Conservation (phyloP, 495 filamentous ascomycete species). For the Tetracladium marchalianum region DNA sequence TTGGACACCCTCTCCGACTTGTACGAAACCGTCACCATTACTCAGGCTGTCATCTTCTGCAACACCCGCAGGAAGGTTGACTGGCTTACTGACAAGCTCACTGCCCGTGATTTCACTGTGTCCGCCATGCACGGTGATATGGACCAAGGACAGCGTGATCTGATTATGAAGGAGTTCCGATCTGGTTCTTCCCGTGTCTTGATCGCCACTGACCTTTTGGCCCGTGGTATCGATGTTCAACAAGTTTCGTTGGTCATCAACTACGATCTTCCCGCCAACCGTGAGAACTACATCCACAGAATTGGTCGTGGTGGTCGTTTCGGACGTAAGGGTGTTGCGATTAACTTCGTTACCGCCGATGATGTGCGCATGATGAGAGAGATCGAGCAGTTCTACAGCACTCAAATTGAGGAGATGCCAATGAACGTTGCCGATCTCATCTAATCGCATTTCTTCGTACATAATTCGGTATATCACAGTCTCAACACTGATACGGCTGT, state of each 20-base stretch:
- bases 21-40: constrained; percentile 98
- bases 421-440: constrained; percentile 75
- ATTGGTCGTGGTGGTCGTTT: constrained; percentile 99
- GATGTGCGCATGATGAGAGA: constrained; percentile 99
- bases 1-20: constrained; percentile 97
- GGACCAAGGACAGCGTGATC: constrained; percentile 92
- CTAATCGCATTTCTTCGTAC: constrained; percentile 18
- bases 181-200: constrained; percentile 95
- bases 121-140: constrained; percentile 99
- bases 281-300: constrained; percentile 99
- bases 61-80: constrained; percentile 99
- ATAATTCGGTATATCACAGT: constrained; percentile 22
- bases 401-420: constrained; percentile 80
- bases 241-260: constrained; percentile 99
- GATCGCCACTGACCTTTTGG: constrained; percentile 94
- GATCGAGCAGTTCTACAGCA: constrained; percentile 78
- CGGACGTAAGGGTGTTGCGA: constrained; percentile 98
- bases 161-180: constrained; percentile 99
- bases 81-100: constrained; percentile 99
- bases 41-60: constrained; percentile 99
- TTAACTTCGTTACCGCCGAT: constrained; percentile 99
- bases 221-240: constrained; percentile 98
- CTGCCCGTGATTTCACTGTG: constrained; percentile 95
- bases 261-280: constrained; percentile 97
- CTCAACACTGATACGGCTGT: constrained; percentile 6